phyloP scores from a whole-genome alignment of 495 filamentous ascomycete genomes.

The Cercophora newfieldiana region DNA sequence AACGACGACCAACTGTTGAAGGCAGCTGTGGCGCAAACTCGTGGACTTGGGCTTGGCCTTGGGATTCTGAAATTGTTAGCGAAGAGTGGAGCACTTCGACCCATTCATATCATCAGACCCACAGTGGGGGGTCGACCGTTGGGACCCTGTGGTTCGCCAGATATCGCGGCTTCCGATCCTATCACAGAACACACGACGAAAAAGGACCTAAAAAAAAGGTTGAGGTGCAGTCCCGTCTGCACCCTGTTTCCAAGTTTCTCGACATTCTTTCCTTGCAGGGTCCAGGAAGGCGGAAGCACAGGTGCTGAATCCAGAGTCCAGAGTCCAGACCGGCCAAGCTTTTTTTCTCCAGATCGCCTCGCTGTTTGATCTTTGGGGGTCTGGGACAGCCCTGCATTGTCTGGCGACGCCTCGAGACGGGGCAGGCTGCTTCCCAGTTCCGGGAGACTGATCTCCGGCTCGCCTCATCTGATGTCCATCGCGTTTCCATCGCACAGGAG shows the following conservation, averaged over 20 bases:
- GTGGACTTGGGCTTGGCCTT: neutral
- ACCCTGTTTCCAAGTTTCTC: neutral
- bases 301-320: neutral
- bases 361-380: slow-evolving; percentile 15
- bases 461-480: slow-evolving; percentile 13
- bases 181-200: neutral
- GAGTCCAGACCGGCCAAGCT: slow-evolving; percentile 2
- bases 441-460: slow-evolving; percentile 15
- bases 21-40: neutral
- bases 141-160: neutral
- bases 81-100: slow-evolving; percentile 11
- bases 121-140: slow-evolving; percentile 7
- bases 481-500: neutral
- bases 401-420: neutral
- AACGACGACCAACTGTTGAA: neutral
- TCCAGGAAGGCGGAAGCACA: neutral
- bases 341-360: slow-evolving; percentile 1
- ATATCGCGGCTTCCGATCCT: neutral
- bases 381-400: slow-evolving; percentile 21
- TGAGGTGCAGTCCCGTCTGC: neutral
- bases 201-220: neutral
- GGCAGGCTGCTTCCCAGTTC: neutral
- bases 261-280: neutral
- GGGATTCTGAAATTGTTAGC: slow-evolving; percentile 15
- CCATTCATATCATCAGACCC: slow-evolving; percentile 12